phyloP scores from a whole-genome alignment of 2,329 filamentous ascomycete species.

The Nigrospora osmanthi region DNA sequence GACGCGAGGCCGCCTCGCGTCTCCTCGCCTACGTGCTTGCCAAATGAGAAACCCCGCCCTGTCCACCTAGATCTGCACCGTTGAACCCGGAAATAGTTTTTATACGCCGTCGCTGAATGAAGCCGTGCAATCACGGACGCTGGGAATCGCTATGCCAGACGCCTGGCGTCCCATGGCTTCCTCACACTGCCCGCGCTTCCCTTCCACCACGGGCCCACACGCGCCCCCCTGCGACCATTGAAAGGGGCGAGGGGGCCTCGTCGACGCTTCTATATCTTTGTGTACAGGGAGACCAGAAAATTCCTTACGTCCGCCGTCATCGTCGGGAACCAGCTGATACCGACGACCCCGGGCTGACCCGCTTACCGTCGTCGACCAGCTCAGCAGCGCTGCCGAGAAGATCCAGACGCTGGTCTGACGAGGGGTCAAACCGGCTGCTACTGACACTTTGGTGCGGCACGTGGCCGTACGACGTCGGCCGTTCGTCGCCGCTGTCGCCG shows the following conservation, averaged over 20 bases:
- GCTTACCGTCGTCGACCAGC: slow-evolving; percentile 37
- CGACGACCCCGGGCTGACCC: slow-evolving; percentile 17
- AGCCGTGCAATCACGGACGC: slow-evolving; percentile 1
- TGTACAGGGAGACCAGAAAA: slow-evolving; percentile 8
- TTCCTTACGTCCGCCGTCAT: slow-evolving; percentile 11
- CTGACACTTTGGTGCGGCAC: slow-evolving; percentile 51
- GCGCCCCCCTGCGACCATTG: no score
- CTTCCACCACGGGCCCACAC: no score
- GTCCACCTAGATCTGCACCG: no score
- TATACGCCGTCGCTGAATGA: slow-evolving; percentile 4
- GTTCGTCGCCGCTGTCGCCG: slow-evolving; percentile 29
- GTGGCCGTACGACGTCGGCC: slow-evolving; percentile 45
- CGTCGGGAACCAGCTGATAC: slow-evolving; percentile 9
- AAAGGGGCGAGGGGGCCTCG: no score
- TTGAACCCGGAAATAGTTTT: slow-evolving; percentile 1
- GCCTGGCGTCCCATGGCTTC: no score
- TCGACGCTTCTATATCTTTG: slow-evolving; percentile 1
- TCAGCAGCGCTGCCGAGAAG: slow-evolving; percentile 48
- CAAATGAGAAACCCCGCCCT: no score
- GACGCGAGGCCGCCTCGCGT: no score
- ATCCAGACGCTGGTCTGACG: slow-evolving; percentile 31
- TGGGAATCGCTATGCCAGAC: background rate
- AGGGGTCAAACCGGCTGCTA: slow-evolving; percentile 35
- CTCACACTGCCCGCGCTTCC: no score
- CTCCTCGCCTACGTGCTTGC: no score